Evolutionary conservation across 1,284 basidiomycete genomes (phyloP).

Genomic region (Cryptococcus jaspeensis): DNA sequence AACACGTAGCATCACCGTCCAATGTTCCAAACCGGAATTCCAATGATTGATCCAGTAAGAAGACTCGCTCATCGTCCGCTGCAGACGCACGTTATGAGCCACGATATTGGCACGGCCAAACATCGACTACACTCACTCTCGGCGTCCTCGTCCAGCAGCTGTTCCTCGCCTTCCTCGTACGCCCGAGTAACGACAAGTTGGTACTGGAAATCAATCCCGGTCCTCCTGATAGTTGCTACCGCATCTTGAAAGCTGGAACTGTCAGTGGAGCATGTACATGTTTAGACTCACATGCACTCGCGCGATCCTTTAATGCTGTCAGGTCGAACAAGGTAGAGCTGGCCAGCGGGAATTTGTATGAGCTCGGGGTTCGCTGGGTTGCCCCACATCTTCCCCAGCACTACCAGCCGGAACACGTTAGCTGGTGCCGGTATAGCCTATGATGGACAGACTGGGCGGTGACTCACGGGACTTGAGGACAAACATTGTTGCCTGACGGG

Average conservation of each 20-base stretch:
- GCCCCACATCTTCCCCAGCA: constrained; percentile 89
- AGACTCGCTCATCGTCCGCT: constrained; percentile 90
- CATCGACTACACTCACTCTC: constrained; percentile 67
- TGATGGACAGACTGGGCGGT: not conserved
- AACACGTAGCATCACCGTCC: constrained; percentile 76
- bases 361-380: constrained; percentile 79
- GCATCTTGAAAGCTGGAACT: constrained; percentile 83
- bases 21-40: constrained; percentile 73
- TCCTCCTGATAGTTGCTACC: constrained; percentile 86
- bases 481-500: constrained; percentile 57
- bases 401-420: constrained; percentile 52
- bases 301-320: constrained; percentile 85
- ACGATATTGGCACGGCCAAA: constrained; percentile 4
- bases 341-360: constrained; percentile 89
- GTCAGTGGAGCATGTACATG: too few relatives aligned
- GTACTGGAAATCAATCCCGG: constrained; percentile 80
- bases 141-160: constrained; percentile 88
- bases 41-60: constrained; percentile 84
- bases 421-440: constrained; percentile 6
- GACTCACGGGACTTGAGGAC: constrained; percentile 77
- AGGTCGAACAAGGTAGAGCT: constrained; percentile 86
- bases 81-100: not conserved
- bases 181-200: constrained; percentile 95
- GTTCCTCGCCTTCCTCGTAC: constrained; percentile 93
- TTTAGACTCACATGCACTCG: constrained; percentile 87